Percentiles rank a stretch among this genome's conserved stretches.
Conservation (phyloP, 1,284 basidiomycete species). For the Malassezia vespertilionis region DNA sequence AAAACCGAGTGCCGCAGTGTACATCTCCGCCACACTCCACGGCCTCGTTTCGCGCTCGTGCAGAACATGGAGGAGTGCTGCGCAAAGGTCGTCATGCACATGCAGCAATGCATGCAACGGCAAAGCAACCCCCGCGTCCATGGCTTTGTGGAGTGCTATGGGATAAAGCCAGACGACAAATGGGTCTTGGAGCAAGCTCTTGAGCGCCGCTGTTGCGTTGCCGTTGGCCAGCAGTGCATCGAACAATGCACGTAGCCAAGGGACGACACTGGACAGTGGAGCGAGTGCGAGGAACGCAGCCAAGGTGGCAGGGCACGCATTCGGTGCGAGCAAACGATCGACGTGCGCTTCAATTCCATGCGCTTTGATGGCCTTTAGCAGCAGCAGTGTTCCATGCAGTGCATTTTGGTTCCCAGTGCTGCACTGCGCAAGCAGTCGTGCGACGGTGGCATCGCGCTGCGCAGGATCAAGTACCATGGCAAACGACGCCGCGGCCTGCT, state of each 20-base stretch:
- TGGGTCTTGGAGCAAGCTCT: not conserved
- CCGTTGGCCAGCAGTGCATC: not conserved
- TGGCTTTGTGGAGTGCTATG: not conserved
- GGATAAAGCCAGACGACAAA: constrained; percentile 6
- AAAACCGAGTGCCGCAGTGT: not conserved
- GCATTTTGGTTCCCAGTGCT: constrained; percentile 24
- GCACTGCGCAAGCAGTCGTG: constrained; percentile 7
- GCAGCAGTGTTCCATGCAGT: constrained; percentile 27
- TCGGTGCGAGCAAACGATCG: constrained; percentile 20
- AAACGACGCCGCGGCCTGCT: constrained; percentile 23
- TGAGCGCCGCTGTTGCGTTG: not conserved
- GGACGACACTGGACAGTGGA: not conserved
- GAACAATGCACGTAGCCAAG: not conserved
- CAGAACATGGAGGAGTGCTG: not conserved
- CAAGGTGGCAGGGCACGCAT: constrained; percentile 25
- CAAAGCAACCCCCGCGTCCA: no score
- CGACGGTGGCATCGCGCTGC: constrained; percentile 7
- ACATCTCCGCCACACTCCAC: not conserved
- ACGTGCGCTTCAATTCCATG: constrained; percentile 6
- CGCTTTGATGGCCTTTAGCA: constrained; percentile 1
- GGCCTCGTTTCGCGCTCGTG: not conserved
- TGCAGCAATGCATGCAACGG: no score
- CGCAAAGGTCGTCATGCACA: not conserved
- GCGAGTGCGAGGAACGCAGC: constrained; percentile 24
- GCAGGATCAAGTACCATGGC: constrained; percentile 20